phyloP scores from a whole-genome alignment of 352 stramenopile genomes.

The Peronospora belbahrii region DNA sequence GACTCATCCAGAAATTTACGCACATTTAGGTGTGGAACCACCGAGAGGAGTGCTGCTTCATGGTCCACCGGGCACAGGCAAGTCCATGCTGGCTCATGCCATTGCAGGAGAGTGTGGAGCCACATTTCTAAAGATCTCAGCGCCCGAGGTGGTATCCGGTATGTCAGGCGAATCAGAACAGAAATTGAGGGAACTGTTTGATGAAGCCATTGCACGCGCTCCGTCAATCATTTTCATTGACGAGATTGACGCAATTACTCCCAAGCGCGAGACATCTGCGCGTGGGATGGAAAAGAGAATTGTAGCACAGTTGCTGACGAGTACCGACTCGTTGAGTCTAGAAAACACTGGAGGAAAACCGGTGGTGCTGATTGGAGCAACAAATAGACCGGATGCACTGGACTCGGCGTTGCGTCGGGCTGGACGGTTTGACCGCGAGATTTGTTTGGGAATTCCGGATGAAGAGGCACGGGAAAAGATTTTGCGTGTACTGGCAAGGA shows the following conservation, averaged over 20 bases:
- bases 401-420: constrained; percentile 94
- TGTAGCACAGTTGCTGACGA: constrained; percentile 92
- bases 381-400: constrained; percentile 95
- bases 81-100: constrained; percentile 90
- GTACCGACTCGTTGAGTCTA: constrained; percentile 85
- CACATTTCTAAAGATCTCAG: constrained; percentile 82
- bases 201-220: constrained; percentile 91
- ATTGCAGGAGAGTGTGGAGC: constrained; percentile 90
- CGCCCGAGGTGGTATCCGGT: constrained; percentile 90
- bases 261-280: constrained; percentile 88
- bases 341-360: constrained; percentile 85
- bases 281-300: constrained; percentile 96
- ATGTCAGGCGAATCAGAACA: constrained; percentile 89
- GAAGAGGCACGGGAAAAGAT: constrained; percentile 92
- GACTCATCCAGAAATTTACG: constrained; percentile 90
- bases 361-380: constrained; percentile 97
- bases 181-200: constrained; percentile 89
- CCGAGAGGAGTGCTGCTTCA: constrained; percentile 89
- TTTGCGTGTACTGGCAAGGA: constrained; percentile 87
- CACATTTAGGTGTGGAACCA: constrained; percentile 88
- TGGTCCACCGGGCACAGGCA: constrained; percentile 89
- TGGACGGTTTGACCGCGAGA: constrained; percentile 98
- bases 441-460: constrained; percentile 95
- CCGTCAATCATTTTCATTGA: constrained; percentile 98
- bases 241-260: constrained; percentile 95